Conservation (phyloP, 208 protist species). For the Trypanosoma grayi region DNA sequence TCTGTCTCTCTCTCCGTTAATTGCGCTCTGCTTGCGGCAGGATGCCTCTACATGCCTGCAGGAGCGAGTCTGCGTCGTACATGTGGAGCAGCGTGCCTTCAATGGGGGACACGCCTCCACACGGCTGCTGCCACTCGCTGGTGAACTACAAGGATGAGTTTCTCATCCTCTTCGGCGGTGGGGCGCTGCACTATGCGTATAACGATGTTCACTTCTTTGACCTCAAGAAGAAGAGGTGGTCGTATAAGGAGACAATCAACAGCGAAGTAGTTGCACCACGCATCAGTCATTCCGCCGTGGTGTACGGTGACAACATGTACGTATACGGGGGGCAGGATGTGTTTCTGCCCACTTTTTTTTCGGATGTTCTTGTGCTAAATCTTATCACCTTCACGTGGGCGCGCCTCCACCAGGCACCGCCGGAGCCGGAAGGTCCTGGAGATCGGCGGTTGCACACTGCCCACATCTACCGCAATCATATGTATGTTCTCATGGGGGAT, state of each 20-base stretch:
- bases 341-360: constrained; percentile 34
- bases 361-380: constrained; percentile 71
- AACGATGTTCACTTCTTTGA: constrained; percentile 61
- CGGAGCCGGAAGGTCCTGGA: constrained; percentile 62
- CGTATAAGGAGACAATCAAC: constrained; percentile 34
- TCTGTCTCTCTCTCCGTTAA: no score
- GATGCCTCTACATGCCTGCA: constrained; percentile 2
- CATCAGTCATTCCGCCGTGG: constrained; percentile 60
- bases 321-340: constrained; percentile 81
- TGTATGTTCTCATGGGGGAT: constrained; percentile 83
- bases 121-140: constrained; percentile 72
- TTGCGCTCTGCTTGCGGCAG: no score
- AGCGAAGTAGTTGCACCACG: constrained; percentile 46
- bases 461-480: constrained; percentile 52
- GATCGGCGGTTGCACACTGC: constrained; percentile 68
- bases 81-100: constrained; percentile 25
- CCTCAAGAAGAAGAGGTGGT: constrained; percentile 44
- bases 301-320: constrained; percentile 82
- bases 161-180: constrained; percentile 79
- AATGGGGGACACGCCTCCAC: constrained; percentile 35
- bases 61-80: constrained; percentile 11
- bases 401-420: constrained; percentile 39
- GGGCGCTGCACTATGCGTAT: constrained; percentile 35
- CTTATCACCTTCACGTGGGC: constrained; percentile 73
- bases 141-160: constrained; percentile 70